These are phyloP conservation scores for Pichia norvegensis DNA, from an alignment of 1,139 yeast genomes.

Conservation along the genomic window DNA sequence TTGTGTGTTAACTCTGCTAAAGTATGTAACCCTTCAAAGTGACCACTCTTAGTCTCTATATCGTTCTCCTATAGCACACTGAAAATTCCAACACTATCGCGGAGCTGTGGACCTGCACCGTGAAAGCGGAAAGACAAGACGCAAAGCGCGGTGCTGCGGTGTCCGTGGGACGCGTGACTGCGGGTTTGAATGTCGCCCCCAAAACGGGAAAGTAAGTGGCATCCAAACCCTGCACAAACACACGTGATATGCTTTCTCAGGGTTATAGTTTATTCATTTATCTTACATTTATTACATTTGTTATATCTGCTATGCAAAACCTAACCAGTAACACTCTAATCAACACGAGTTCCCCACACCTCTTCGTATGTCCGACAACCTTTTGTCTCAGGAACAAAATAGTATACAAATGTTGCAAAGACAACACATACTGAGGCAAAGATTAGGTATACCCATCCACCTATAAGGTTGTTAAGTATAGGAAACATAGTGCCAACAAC, in stretches of 20 bases:
- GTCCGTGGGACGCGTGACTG: neutral
- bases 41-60: neutral
- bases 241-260: neutral
- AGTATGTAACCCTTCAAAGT: neutral
- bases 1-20: conserved; percentile 19
- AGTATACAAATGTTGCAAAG: conserved; percentile 42
- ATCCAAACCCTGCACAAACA: neutral
- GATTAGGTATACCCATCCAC: conserved; percentile 72
- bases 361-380: conserved; percentile 53
- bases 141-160: neutral
- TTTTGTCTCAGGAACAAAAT: conserved; percentile 69
- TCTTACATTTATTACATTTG: too few species aligned
- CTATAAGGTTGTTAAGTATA: conserved; percentile 50
- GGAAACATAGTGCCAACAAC: conserved; percentile 79
- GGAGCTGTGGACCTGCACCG: neutral
- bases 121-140: neutral
- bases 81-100: neutral
- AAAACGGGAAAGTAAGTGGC: too few species aligned
- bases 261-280: too few species aligned
- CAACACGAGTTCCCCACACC: conserved; percentile 41
- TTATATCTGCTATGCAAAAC: too few species aligned
- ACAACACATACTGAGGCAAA: conserved; percentile 53
- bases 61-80: neutral
- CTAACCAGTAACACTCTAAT: neutral
- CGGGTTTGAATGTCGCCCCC: too few species aligned